Base-by-base conservation (phyloP, 1,284 basidiomycete genomes). In the Puccinia polysora region DNA sequence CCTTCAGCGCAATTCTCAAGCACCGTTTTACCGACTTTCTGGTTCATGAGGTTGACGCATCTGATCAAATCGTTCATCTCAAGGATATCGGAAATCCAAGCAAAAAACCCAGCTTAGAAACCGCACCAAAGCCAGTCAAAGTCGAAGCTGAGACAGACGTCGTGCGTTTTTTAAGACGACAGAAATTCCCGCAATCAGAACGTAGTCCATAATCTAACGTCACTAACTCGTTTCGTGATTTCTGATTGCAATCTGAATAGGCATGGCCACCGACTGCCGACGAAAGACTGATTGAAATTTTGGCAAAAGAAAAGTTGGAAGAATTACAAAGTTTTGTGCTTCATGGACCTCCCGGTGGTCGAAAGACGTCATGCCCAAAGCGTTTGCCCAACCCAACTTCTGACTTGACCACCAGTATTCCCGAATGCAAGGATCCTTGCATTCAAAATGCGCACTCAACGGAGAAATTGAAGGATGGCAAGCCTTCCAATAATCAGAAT, bases 11-110 rank as follows among this genome's bases (percentile, higher is more conserved):
- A n/a, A 72, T 72, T 15, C 59, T 72, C 36, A 72, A 72, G 36
- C 69, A 72, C 30, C 47, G 69, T 43, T 72, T 72, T 43, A 72
- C 69, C n/a, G 69, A 72, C 47, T 72, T 72, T 32, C 18, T 72
- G 18, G 69, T 72, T n/a, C 60, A 63, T 49, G 69, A 72, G 36
- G 52, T 64, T 12, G 32, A 72, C 28, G 56, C 30, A 43, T 20
- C 32, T n/a, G 58, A 52, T 30, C 55, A 70, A 52, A 34, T 70
- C 10, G 43, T 70, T 23, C 28, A 36, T 28, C 50, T 70, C 12
- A 70, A 50, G 18, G 58, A 70, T 62, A 70, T 70, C 10, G 49
- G 34, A 12, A 40, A 64, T 34, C 69, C 59, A 20, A 28, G n/a
- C 23, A 34, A 58, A 38, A 38, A 64, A 23, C 4, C 25, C 15